Evolutionary conservation across 768 basidiomycete species (phyloP), one percentile per base, ranked within the genome.

Genomic region (Thelephora ganbajun): DNA sequence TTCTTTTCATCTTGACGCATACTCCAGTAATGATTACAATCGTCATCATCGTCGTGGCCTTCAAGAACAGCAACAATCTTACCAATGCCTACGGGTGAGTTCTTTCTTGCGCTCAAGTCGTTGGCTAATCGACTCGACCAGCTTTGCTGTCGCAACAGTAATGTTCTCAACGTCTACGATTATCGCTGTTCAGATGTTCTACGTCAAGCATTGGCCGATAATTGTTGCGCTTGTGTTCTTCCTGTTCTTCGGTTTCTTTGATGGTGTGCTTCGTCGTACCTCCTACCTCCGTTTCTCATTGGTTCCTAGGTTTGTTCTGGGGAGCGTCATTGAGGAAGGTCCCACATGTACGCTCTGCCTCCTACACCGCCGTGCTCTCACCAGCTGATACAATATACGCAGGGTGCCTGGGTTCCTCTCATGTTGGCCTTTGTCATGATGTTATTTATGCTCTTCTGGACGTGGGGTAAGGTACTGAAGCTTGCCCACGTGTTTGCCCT

Each of bases 371-470:
- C 9, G 9, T 4, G 26, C 9, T 30, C 26, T 4, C 4, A 30
- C 26, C 4, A 30, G 26, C 26, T 30, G 5, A 41, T 2, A 5
- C 7, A 14, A 9, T 67, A 81, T 5, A 79, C 79, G 0, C 61
- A 68, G 18, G 80, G 81, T 14, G 81, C 78, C 2, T 83, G 79
- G 77, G 78, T 81, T 7, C 77, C 81, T 1, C 66, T 83, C 11
- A 66, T 70, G 56, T 68, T 81, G 35, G 80, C 79, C 4, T 18
- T 61, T 2, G 55, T 77, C 12, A 57, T 81, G 7, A 53, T 66
- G 45, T 13, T 58, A 2, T 53, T 74, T 39, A 80, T 81, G 75
- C 56, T 67, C 0, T 72, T 82, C 48, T 83, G 80, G 79, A 74
- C 75, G 3, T 81, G 79, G 79, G 77, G 72, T 13, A 78, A 73